These are phyloP conservation scores for Pseudopyrenochaeta lycopersici DNA, from an alignment of 2,329 filamentous ascomycete genomes.

Conservation along the genomic window DNA sequence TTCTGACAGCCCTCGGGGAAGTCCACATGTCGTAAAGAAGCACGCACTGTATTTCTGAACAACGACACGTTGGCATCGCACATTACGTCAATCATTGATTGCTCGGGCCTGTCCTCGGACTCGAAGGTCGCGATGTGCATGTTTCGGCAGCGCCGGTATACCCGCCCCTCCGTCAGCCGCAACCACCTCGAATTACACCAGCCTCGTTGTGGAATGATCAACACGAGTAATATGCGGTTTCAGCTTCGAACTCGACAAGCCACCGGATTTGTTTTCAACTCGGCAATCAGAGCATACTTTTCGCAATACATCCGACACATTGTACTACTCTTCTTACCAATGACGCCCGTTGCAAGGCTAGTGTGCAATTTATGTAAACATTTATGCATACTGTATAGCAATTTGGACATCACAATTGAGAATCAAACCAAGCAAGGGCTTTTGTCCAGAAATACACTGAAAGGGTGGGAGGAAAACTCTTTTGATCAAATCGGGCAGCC, in stretches of 20 bases:
- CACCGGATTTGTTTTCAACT: background rate
- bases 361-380: too few relatives aligned
- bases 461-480: too few relatives aligned
- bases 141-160: background rate
- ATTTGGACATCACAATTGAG: background rate
- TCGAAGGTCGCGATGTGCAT: background rate
- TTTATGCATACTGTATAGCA: too few relatives aligned
- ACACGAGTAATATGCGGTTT: background rate
- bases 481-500: too few relatives aligned
- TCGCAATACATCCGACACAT: background rate
- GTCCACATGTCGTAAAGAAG: too few relatives aligned
- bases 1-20: too few relatives aligned
- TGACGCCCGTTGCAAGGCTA: background rate
- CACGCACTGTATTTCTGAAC: too few relatives aligned
- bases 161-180: background rate
- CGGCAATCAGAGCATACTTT: background rate
- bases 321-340: background rate
- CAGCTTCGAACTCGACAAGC: background rate
- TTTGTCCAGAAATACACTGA: too few relatives aligned
- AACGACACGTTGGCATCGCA: too few relatives aligned
- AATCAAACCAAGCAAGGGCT: background rate
- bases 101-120: background rate
- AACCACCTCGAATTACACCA: background rate
- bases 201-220: background rate
- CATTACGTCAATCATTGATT: too few relatives aligned